Evolutionary conservation across 768 basidiomycete species (phyloP).

Genomic region (Mycena latifolia): DNA sequence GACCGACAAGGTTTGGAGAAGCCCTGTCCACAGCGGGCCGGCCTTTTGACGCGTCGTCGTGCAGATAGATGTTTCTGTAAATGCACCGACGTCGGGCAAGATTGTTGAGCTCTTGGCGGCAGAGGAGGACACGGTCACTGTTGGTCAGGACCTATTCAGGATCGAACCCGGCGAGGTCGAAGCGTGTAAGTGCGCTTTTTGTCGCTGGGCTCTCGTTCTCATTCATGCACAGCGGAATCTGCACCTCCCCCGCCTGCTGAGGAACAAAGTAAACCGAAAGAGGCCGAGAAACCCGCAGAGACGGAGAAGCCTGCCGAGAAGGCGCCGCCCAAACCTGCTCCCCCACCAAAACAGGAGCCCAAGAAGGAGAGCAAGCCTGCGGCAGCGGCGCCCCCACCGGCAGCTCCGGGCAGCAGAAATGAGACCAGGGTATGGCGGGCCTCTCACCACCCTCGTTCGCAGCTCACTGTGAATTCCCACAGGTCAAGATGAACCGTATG

Average conservation of each 20-base stretch:
- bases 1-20: conserved; percentile 89
- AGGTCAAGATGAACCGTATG: conserved; percentile 99
- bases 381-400: conserved; percentile 40
- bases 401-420: conserved; percentile 66
- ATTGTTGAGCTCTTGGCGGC: conserved; percentile 88
- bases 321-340: conserved; percentile 44
- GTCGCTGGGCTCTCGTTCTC: neutral
- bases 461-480: conserved; percentile 13
- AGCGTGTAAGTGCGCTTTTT: conserved; percentile 53
- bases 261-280: conserved; percentile 48
- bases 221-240: conserved; percentile 34
- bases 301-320: conserved; percentile 42
- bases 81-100: conserved; percentile 89
- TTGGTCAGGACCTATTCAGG: conserved; percentile 94
- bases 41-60: conserved; percentile 24
- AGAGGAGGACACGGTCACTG: conserved; percentile 95
- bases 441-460: neutral
- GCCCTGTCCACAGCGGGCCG: conserved; percentile 5
- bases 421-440: conserved; percentile 80
- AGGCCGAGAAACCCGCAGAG: conserved; percentile 54
- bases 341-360: conserved; percentile 36
- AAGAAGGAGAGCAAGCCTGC: conserved; percentile 43
- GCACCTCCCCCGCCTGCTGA: conserved; percentile 49
- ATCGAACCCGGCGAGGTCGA: conserved; percentile 85
- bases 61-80: conserved; percentile 97